These are phyloP conservation scores for Pseudonitzschia delicatissima DNA, from an alignment of 108 stramenopile species.

Conservation along the genomic window DNA sequence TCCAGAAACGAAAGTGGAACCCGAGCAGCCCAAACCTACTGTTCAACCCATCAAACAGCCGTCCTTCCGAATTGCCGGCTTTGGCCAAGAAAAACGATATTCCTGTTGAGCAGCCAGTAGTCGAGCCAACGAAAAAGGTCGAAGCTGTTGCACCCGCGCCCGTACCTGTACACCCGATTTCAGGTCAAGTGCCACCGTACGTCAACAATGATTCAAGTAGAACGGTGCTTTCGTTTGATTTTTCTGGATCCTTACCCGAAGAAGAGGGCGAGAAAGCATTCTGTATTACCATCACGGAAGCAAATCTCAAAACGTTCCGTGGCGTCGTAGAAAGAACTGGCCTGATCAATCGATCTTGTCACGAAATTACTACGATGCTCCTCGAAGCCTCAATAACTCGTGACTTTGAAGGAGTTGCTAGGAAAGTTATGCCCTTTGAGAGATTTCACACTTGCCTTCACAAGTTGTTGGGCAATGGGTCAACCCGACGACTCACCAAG, in stretches of 20 bases:
- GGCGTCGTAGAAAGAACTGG: conserved; percentile 66
- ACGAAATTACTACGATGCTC: conserved; percentile 59
- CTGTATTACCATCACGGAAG: conserved; percentile 77
- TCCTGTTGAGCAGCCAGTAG: conserved; percentile 5
- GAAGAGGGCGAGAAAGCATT: conserved; percentile 39
- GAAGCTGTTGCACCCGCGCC: neutral
- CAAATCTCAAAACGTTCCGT: conserved; percentile 65
- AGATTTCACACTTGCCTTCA: conserved; percentile 34
- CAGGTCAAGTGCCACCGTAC: conserved; percentile 36
- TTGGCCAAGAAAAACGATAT: conserved; percentile 2
- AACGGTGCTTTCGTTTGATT: conserved; percentile 78
- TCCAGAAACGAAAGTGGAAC: neutral
- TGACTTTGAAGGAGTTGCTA: conserved; percentile 1
- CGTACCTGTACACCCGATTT: neutral
- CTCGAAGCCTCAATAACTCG: conserved; percentile 31
- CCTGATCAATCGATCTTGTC: conserved; percentile 42
- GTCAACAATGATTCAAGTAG: conserved; percentile 42
- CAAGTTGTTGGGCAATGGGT: conserved; percentile 25
- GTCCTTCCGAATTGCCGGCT: conserved; percentile 5
- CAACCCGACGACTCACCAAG: conserved; percentile 19
- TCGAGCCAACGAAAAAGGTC: conserved; percentile 9
- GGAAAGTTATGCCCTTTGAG: conserved; percentile 21
- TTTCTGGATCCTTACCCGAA: conserved; percentile 43
- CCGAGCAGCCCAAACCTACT: neutral
- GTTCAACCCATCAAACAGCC: conserved; percentile 3